These are phyloP conservation scores for Talaromyces funiculosus DNA, from an alignment of 2,329 filamentous ascomycete genomes.

Conservation along the genomic window DNA sequence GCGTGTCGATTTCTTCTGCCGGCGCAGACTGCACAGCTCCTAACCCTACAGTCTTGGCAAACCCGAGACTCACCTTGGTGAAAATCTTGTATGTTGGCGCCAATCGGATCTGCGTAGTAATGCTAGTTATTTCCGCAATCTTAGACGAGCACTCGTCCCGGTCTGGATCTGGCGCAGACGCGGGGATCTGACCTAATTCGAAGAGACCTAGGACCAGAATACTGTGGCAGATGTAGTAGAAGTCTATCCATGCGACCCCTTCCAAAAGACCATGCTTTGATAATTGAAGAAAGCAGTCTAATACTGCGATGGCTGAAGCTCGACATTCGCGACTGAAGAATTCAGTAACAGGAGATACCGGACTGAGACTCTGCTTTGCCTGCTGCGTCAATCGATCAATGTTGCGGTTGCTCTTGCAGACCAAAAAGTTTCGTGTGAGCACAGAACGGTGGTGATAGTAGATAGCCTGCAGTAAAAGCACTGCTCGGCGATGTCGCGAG, in stretches of 20 bases:
- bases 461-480: constrained; percentile 28
- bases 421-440: constrained; percentile 27
- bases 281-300: constrained; percentile 26
- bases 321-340: constrained; percentile 22
- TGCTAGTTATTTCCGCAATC: constrained; percentile 1
- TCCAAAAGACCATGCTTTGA: constrained; percentile 30
- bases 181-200: constrained; percentile 10
- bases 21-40: neutral
- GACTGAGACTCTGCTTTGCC: constrained; percentile 12
- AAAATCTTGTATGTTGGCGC: constrained; percentile 14
- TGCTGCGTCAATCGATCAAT: constrained; percentile 6
- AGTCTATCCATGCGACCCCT: constrained; percentile 31
- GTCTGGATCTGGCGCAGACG: neutral
- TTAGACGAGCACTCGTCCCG: neutral
- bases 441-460: constrained; percentile 31
- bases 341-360: constrained; percentile 17
- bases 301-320: constrained; percentile 27
- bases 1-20: neutral
- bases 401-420: constrained; percentile 15
- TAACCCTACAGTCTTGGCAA: constrained; percentile 8
- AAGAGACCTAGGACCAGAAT: constrained; percentile 28
- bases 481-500: constrained; percentile 21
- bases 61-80: constrained; percentile 6
- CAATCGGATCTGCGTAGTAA: neutral
- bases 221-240: constrained; percentile 34